These are phyloP conservation scores for Haberlea rhodopensis DNA, from an alignment of 257 asterid genomes.

Conservation along the genomic window DNA sequence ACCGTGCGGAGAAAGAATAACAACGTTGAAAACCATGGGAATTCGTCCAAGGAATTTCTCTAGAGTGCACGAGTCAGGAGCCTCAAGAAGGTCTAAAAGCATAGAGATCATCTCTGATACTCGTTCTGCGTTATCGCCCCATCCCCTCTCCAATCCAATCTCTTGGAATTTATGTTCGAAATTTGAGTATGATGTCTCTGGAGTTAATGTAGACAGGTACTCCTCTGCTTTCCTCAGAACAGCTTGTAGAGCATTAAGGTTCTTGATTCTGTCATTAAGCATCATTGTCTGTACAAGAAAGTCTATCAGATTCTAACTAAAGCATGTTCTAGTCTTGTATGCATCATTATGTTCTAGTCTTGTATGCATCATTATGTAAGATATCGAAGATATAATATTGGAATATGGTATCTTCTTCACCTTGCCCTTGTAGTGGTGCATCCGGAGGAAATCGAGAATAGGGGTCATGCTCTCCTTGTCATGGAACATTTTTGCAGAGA, in stretches of 20 bases:
- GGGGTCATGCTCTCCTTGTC: conserved; percentile 94
- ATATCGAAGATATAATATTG: background rate
- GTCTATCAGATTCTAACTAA: conserved; percentile 3
- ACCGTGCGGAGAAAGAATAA: conserved; percentile 94
- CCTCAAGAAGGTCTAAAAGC: conserved; percentile 91
- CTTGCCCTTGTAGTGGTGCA: conserved; percentile 80
- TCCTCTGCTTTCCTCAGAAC: conserved; percentile 94
- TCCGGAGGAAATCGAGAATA: conserved; percentile 81
- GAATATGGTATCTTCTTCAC: conserved; percentile 24
- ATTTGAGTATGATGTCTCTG: conserved; percentile 51
- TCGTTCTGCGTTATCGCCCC: conserved; percentile 81
- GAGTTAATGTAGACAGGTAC: conserved; percentile 65
- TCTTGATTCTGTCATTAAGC: conserved; percentile 69
- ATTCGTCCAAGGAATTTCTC: conserved; percentile 81
- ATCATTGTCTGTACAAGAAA: conserved; percentile 58
- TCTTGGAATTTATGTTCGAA: conserved; percentile 80
- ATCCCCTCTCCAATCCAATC: conserved; percentile 93
- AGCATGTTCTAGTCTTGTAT: background rate
- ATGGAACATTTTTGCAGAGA: conserved; percentile 95
- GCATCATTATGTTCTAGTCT: no score
- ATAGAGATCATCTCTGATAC: conserved; percentile 77
- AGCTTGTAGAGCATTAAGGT: conserved; percentile 58
- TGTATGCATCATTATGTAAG: background rate
- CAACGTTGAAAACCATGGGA: conserved; percentile 97
- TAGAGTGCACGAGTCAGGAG: conserved; percentile 87